Evolutionary conservation across 116 monocot genomes (phyloP), one percentile per base, ranked within the genome.

Genomic region (Trichopus zeylanicus): DNA sequence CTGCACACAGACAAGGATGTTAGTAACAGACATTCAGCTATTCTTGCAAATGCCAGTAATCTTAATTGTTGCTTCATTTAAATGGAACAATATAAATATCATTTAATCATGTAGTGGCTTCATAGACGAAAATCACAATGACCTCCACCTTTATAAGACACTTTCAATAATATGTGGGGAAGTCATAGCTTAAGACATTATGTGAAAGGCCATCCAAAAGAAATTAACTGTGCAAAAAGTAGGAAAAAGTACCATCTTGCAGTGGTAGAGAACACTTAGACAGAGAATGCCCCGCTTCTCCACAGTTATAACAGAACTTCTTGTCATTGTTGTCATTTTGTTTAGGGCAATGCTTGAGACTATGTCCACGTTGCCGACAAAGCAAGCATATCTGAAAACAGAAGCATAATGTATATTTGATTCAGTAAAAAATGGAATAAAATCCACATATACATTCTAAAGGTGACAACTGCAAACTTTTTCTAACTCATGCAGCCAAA

Each of bases 301-400:
- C 98, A 69, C 98, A 98, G 57, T 98, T 98, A 57, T 98, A 98
- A 56, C 98, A 98, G 11, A 75, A 67, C 53, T 98, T 98, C 56
- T 69, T 72, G n/a, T 69, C 68, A 48, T 7, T 46, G 20, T 29
- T 42, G 53, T 79, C 88, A 31, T 35, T 53, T 67, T 85, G 87
- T 10, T 82, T 65, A 3, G 88, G 71, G 60, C 98, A 98, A 62
- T 91, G 87, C 69, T 85, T 87, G 11, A 98, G 72, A 57, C 85
- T 91, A 69, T 98, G 98, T 5, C 98, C 98, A 24, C 78, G 82
- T 48, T 82, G 74, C 39, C 98, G 73, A 72, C 91, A 98, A 46
- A 85, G 64, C 77, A 98, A 80, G 49, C 98, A 98, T 55, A 88
- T 91, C 98, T 98, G 58, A 46, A 71, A 21, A 48, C n/a, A n/a